Evolutionary conservation across 768 basidiomycete genomes (phyloP), one percentile per base, ranked within the genome.

Genomic region (Auricularia cornea): DNA sequence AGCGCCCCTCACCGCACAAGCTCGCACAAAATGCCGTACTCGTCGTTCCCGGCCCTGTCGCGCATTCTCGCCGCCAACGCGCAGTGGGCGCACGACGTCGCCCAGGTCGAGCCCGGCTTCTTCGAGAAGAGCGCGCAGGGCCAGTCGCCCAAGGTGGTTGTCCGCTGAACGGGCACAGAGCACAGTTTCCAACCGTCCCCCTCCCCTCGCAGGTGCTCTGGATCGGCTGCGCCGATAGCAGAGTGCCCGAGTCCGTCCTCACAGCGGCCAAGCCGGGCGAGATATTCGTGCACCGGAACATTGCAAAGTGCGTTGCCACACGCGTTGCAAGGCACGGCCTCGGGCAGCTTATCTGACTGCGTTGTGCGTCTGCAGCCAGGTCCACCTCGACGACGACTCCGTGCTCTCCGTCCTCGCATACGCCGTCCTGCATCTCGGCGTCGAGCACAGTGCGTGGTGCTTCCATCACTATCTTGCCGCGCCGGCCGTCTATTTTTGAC

Each of bases 161-260:
- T 35, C 32, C 41, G 23, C 57, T 41, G 30, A 65, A 59, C 54
- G 26, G 60, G 68, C 33, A 48, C 44, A 23, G 23, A 18, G 23
- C 44, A 20, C 44, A 18, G 11, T 12, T 48, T 48, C 44, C 44
- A 48, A 29, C 31, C 29, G 51, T n/a, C 14, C 12, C 52, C n/a
- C n/a, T n/a, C 11, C 64, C 71, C 65, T 10, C 38, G 0, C 44
- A 90, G 89, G 78, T 87, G 12, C 82, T 89, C 68, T 91, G 88
- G 88, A 83, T 91, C 70, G 88, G 89, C 59, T 91, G 89, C 72
- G 82, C 91, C 40, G 93, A 95, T 73, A 94, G 91, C 12, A 80
- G 93, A 66, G 89, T 93, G 2, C 91, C 90, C 23, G 92, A 92
- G 72, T 84, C 84, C 38, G 86, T 90, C 67, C 76, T 90, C 63